Conservation (phyloP, 2,329 filamentous ascomycete genomes). For the Xylariaceae sp. region DNA sequence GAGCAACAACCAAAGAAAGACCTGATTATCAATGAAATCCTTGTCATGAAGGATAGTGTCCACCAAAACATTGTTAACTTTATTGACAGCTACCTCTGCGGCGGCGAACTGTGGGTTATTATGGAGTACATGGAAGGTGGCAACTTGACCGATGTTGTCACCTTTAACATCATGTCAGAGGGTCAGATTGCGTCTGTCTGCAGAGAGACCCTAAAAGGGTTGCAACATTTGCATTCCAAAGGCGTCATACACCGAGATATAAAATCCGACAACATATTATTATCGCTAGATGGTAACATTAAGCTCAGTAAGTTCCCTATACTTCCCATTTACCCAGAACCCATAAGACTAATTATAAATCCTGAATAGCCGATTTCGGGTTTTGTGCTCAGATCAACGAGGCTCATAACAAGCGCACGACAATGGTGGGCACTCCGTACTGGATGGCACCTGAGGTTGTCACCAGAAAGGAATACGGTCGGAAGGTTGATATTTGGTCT, state of each 20-base stretch:
- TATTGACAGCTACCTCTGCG: conserved; percentile 89
- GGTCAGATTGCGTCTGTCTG: conserved; percentile 95
- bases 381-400: conserved; percentile 99
- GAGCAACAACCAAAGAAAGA: conserved; percentile 99
- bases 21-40: conserved; percentile 96
- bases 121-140: conserved; percentile 99
- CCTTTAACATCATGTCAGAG: conserved; percentile 98
- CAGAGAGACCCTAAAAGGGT: conserved; percentile 81
- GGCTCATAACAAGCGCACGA: conserved; percentile 92
- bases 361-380: conserved; percentile 76
- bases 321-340: neutral
- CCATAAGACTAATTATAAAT: conserved; percentile 12
- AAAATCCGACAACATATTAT: conserved; percentile 95
- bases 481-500: conserved; percentile 98
- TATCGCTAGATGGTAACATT: conserved; percentile 91
- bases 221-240: conserved; percentile 95
- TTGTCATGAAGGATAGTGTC: conserved; percentile 98
- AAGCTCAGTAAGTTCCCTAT: conserved; percentile 72
- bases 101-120: conserved; percentile 92
- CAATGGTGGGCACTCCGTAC: conserved; percentile 98
- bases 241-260: conserved; percentile 98
- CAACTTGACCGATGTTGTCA: conserved; percentile 95
- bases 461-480: conserved; percentile 92
- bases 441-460: conserved; percentile 99
- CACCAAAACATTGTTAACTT: conserved; percentile 99